phyloP scores from a whole-genome alignment of 2,329 filamentous ascomycete genomes.

The Tolypocladium guangdongense region DNA sequence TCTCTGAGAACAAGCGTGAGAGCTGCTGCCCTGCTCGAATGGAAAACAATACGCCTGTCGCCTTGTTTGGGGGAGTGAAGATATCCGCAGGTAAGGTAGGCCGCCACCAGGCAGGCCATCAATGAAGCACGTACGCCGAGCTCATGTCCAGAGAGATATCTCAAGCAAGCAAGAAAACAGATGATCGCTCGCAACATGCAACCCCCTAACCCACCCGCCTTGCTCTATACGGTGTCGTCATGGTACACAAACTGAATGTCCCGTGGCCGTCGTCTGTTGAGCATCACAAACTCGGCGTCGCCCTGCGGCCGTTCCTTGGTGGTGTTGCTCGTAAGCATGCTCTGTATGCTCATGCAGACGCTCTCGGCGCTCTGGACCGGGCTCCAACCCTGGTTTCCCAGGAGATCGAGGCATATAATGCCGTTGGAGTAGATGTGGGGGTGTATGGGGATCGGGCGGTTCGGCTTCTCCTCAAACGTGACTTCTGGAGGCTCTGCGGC shows the following conservation, averaged over 20 bases:
- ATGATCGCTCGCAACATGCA: background rate
- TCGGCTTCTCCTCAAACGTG: slow-evolving; percentile 60
- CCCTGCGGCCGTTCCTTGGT: slow-evolving; percentile 85
- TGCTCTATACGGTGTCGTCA: slow-evolving; percentile 60
- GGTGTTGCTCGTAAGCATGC: slow-evolving; percentile 92
- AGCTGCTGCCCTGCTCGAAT: background rate
- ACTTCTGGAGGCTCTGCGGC: slow-evolving; percentile 82
- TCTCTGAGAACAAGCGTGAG: background rate
- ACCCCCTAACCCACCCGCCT: background rate
- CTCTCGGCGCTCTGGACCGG: slow-evolving; percentile 96
- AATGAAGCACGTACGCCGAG: background rate
- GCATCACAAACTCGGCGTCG: slow-evolving; percentile 78
- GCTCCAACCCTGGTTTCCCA: slow-evolving; percentile 83
- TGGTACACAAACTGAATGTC: slow-evolving; percentile 95
- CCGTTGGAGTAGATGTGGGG: slow-evolving; percentile 98
- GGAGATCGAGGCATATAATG: slow-evolving; percentile 92
- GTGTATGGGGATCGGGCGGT: slow-evolving; percentile 75
- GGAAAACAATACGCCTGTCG: background rate
- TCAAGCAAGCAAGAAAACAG: background rate
- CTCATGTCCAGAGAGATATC: background rate
- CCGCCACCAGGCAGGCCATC: background rate
- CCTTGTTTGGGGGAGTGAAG: background rate
- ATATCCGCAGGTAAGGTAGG: background rate
- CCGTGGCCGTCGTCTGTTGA: slow-evolving; percentile 66
- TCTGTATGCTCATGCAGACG: slow-evolving; percentile 93